A percentile compares a stretch with the other conserved stretches of the same genome.
phyloP scores from a whole-genome alignment of 768 basidiomycete species.

The Amanita rubescens region DNA sequence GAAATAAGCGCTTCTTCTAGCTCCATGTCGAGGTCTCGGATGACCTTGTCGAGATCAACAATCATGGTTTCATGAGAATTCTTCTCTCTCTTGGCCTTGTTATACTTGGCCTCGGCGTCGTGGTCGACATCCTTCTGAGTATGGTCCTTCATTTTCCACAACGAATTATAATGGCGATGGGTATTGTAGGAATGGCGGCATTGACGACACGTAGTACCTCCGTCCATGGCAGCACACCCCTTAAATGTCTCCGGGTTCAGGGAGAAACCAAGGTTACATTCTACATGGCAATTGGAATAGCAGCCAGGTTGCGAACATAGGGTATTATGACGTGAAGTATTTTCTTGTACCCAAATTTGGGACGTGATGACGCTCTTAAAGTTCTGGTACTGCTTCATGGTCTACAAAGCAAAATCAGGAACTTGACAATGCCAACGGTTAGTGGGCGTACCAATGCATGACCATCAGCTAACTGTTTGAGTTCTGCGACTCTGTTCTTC shows the following conservation, averaged over 20 bases:
- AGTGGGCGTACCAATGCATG: constrained; percentile 5
- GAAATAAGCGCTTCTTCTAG: neutral
- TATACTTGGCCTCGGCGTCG: constrained; percentile 12
- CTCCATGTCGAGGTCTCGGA: neutral
- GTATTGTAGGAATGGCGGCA: constrained; percentile 12
- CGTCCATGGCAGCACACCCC: neutral
- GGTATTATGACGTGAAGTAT: constrained; percentile 5
- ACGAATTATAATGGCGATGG: constrained; percentile 13
- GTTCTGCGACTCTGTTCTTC: constrained; percentile 6
- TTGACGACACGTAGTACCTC: neutral
- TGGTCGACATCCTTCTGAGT: constrained; percentile 8
- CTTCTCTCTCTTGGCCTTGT: neutral
- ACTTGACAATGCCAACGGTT: neutral
- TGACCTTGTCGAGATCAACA: neutral
- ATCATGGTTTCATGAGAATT: neutral
- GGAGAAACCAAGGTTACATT: constrained; percentile 9
- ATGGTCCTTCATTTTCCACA: neutral
- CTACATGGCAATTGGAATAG: constrained; percentile 11
- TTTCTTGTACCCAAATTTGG: neutral
- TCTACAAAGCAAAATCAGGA: neutral
- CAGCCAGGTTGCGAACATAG: constrained; percentile 9
- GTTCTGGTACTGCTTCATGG: constrained; percentile 3
- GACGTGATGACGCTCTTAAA: constrained; percentile 8
- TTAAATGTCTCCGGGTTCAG: constrained; percentile 7
- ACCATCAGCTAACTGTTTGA: neutral